Percentiles rank a stretch among this genome's conserved stretches.
phyloP scores from a whole-genome alignment of 2,329 filamentous ascomycete genomes.

The Colletotrichum destructivum region DNA sequence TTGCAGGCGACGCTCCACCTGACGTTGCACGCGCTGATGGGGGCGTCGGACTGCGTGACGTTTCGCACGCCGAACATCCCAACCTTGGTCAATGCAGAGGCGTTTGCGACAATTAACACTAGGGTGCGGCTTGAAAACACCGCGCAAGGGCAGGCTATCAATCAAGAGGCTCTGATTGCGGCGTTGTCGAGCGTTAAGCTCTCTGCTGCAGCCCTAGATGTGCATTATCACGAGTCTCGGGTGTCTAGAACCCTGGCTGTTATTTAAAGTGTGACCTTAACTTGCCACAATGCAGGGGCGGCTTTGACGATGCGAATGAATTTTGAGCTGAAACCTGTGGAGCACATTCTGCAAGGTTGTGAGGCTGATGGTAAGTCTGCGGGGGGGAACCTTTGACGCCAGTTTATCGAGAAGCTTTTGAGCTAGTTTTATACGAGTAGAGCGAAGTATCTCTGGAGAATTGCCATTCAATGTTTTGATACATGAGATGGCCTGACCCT shows the following conservation, averaged over 20 bases:
- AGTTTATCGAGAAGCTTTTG: slow-evolving; percentile 33
- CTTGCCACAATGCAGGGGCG: slow-evolving; percentile 55
- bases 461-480: no score
- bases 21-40: slow-evolving; percentile 43
- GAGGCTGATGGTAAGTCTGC: slow-evolving; percentile 43
- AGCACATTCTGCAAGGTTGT: slow-evolving; percentile 52
- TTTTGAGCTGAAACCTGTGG: slow-evolving; percentile 56
- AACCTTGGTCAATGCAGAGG: slow-evolving; percentile 48
- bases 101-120: slow-evolving; percentile 62
- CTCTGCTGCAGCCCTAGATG: slow-evolving; percentile 65
- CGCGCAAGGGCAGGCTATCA: slow-evolving; percentile 65
- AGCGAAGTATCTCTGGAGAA: no score
- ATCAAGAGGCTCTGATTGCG: slow-evolving; percentile 64
- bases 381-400: slow-evolving; percentile 44
- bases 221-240: slow-evolving; percentile 67
- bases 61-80: slow-evolving; percentile 52
- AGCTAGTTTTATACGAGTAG: rapidly evolving
- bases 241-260: slow-evolving; percentile 48
- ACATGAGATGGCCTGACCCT: no score
- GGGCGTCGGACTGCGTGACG: slow-evolving; percentile 51
- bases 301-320: slow-evolving; percentile 57
- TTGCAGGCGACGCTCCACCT: slow-evolving; percentile 28
- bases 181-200: slow-evolving; percentile 63
- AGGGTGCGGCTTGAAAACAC: slow-evolving; percentile 67
- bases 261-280: slow-evolving; percentile 58